A percentile compares a stretch with the other conserved stretches of the same genome.
phyloP scores from a whole-genome alignment of 2,329 filamentous ascomycete genomes.

The Clathrospora elynae region DNA sequence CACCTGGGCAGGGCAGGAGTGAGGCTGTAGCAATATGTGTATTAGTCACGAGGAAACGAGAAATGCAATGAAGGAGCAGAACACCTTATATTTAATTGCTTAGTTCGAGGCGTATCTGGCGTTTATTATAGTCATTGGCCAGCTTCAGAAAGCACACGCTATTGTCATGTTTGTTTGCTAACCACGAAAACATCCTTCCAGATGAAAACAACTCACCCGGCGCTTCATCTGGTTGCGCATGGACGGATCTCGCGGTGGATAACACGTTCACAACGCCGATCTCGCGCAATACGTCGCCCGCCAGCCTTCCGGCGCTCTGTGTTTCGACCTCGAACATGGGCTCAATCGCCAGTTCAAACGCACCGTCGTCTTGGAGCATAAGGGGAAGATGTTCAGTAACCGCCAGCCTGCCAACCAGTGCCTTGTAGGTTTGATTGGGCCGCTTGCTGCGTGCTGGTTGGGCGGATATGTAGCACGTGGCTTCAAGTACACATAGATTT shows the following conservation, averaged over 20 bases:
- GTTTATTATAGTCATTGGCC: no score
- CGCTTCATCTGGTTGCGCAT: constrained; percentile 6
- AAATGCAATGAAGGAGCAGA: neutral
- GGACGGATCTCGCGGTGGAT: neutral
- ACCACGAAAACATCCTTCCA: neutral
- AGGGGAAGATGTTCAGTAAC: neutral
- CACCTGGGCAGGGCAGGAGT: neutral
- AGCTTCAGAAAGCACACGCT: no score
- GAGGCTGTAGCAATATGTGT: constrained; percentile 14
- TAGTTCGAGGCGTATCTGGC: neutral
- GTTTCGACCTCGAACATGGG: no score
- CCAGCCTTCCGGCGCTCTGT: neutral
- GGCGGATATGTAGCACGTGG: neutral
- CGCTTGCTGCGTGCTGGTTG: neutral
- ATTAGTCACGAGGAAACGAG: constrained; percentile 16
- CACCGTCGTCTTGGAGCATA: neutral
- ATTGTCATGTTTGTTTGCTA: neutral
- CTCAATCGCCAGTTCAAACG: neutral
- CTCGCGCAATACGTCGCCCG: neutral
- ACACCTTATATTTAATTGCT: neutral
- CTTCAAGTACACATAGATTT: neutral
- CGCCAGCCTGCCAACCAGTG: neutral
- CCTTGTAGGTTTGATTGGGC: neutral
- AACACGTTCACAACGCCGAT: neutral
- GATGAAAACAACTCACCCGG: neutral